Conservation (phyloP, 2,329 filamentous ascomycete genomes). For the Dactylellina parvicollis region DNA sequence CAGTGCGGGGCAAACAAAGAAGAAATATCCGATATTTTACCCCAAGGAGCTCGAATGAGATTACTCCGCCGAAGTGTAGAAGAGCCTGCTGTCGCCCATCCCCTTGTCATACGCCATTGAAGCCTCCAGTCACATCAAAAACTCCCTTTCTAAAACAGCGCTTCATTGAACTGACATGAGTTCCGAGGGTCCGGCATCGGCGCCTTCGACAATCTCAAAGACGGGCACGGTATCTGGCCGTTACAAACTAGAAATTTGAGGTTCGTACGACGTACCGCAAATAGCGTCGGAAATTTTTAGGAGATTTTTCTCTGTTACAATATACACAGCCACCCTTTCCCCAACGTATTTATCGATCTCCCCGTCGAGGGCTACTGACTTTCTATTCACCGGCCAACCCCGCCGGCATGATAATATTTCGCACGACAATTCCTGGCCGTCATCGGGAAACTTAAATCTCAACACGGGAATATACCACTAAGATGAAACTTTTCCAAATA, state of each 20-base stretch:
- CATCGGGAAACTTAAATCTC: slow-evolving; percentile 24
- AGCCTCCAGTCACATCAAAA: slow-evolving; percentile 33
- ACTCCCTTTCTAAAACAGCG: slow-evolving; percentile 5
- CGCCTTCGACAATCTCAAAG: not conserved
- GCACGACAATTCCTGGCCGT: slow-evolving; percentile 20
- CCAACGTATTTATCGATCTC: slow-evolving; percentile 2
- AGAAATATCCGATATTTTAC: slow-evolving; percentile 48
- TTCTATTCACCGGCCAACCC: slow-evolving; percentile 1
- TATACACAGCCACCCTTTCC: slow-evolving; percentile 33
- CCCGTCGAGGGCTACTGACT: slow-evolving; percentile 33
- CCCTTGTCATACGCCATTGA: slow-evolving; percentile 35
- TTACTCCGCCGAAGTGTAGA: slow-evolving; percentile 12
- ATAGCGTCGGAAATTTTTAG: slow-evolving; percentile 37
- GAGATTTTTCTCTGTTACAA: slow-evolving; percentile 27
- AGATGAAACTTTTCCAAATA: not conserved
- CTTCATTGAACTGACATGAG: not conserved
- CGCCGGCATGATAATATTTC: slow-evolving; percentile 20
- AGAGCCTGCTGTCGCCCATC: slow-evolving; percentile 3
- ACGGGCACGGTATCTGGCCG: slow-evolving; percentile 13
- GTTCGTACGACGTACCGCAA: slow-evolving; percentile 7
- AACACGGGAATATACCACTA: slow-evolving; percentile 15
- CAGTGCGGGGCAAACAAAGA: slow-evolving; percentile 34
- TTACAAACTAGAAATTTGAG: too few species aligned
- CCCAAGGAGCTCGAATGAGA: slow-evolving; percentile 8
- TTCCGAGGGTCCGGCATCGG: slow-evolving; percentile 18